Evolutionary conservation across 108 stramenopile genomes (phyloP).

Genomic region (Nitzschia sp.): DNA sequence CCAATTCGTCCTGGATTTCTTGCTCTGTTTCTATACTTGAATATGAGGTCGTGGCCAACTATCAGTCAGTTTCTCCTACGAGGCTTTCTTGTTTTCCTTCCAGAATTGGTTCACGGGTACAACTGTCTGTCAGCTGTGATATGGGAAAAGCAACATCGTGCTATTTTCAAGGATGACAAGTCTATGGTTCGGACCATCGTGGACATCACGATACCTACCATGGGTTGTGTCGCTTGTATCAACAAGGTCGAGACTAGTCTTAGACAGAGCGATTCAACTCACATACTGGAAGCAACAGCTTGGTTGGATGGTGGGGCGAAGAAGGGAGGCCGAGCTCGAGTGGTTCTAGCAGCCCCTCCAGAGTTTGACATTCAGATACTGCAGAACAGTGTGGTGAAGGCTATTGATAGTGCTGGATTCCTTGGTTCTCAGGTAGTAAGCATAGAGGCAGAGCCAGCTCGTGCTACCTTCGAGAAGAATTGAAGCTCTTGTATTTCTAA

Average conservation of each 20-base stretch:
- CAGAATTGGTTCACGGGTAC: slow-evolving; percentile 60
- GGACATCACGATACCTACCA: slow-evolving; percentile 62
- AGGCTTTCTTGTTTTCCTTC: slow-evolving; percentile 57
- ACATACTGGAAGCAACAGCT: slow-evolving; percentile 42
- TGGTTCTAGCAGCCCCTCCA: slow-evolving; percentile 22
- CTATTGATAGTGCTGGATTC: slow-evolving; percentile 44
- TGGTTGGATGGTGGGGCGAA: slow-evolving; percentile 47
- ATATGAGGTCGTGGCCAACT: slow-evolving; percentile 1
- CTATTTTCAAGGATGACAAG: background rate
- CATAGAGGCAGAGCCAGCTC: background rate
- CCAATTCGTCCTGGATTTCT: slow-evolving; percentile 62
- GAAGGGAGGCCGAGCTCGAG: slow-evolving; percentile 50
- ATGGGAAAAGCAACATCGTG: background rate
- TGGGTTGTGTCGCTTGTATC: slow-evolving; percentile 89
- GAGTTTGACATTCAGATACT: slow-evolving; percentile 35
- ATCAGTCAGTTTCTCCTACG: slow-evolving; percentile 23
- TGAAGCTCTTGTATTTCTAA: background rate
- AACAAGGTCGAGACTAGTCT: slow-evolving; percentile 69
- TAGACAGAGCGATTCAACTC: slow-evolving; percentile 35
- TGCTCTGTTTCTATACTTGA: slow-evolving; percentile 27
- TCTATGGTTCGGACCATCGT: slow-evolving; percentile 17
- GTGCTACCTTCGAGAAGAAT: background rate
- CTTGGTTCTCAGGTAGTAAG: slow-evolving; percentile 5
- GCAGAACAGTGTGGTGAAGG: slow-evolving; percentile 24
- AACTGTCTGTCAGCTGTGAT: slow-evolving; percentile 15